These are phyloP conservation scores for Vigna mungo DNA, from an alignment of 306 rosid species.

Conservation along the genomic window DNA sequence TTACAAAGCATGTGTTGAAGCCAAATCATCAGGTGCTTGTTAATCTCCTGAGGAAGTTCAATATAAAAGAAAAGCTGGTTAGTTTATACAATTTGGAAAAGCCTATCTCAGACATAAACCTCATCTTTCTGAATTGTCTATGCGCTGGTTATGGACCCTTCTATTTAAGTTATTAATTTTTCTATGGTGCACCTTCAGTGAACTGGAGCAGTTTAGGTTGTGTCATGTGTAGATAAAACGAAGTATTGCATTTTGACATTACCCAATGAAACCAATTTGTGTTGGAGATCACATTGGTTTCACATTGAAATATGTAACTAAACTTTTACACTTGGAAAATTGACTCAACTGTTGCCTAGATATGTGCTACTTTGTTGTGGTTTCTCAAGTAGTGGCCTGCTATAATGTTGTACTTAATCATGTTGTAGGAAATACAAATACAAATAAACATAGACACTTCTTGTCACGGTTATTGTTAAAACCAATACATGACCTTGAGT, in stretches of 20 bases:
- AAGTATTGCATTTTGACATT: constrained; percentile 7
- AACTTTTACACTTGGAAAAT: not conserved
- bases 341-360: not conserved
- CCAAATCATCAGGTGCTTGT: constrained; percentile 81
- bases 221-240: constrained; percentile 1
- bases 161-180: constrained; percentile 2
- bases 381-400: not conserved
- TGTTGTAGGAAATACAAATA: not conserved
- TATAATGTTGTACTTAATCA: not conserved
- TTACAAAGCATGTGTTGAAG: constrained; percentile 89
- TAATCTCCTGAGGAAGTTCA: constrained; percentile 72
- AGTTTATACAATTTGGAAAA: constrained; percentile 36
- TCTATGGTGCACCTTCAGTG: constrained; percentile 18
- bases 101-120: constrained; percentile 21
- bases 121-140: constrained; percentile 18
- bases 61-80: constrained; percentile 91
- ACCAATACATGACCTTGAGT: too few relatives aligned
- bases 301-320: not conserved
- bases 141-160: not conserved
- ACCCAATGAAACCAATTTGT: not conserved
- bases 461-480: too few relatives aligned
- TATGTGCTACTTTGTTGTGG: constrained; percentile 2
- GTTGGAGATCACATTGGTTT: constrained; percentile 18
- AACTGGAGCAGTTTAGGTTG: not conserved
- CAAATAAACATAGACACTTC: too few relatives aligned